These are phyloP conservation scores for Scedosporium boydii DNA, from an alignment of 2,329 filamentous ascomycete species.

Conservation along the genomic window DNA sequence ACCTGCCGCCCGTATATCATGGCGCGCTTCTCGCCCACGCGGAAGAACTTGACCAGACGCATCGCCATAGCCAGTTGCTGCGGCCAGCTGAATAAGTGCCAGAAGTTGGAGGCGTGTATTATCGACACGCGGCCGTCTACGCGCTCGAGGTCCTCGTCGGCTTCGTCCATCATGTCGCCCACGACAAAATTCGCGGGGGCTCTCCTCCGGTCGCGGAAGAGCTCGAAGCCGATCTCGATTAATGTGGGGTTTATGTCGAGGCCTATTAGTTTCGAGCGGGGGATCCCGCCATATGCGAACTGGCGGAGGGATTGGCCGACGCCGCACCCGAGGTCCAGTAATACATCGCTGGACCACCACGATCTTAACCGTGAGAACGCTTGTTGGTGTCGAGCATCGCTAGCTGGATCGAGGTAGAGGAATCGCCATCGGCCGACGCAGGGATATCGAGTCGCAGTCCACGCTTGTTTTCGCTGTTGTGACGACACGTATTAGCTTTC, in stretches of 20 bases:
- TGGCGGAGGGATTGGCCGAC: conserved; percentile 41
- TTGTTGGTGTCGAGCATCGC: conserved; percentile 31
- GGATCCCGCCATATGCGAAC: conserved; percentile 38
- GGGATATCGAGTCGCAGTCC: conserved; percentile 32
- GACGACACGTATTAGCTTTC: background rate
- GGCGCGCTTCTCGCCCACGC: conserved; percentile 30
- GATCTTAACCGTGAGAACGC: conserved; percentile 31
- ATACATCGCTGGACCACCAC: conserved; percentile 25
- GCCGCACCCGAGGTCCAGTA: conserved; percentile 42
- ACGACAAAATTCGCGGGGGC: conserved; percentile 29
- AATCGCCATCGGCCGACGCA: conserved; percentile 42
- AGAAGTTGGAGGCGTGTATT: conserved; percentile 39
- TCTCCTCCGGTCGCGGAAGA: conserved; percentile 44
- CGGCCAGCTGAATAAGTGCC: conserved; percentile 38
- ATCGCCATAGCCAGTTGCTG: conserved; percentile 35
- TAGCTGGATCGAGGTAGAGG: conserved; percentile 29
- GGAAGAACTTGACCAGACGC: conserved; percentile 34
- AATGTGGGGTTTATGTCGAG: conserved; percentile 39
- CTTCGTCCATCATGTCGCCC: conserved; percentile 38
- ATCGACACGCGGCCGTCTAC: conserved; percentile 33
- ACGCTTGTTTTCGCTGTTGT: conserved; percentile 33
- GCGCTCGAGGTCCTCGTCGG: conserved; percentile 22
- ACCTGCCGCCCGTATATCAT: conserved; percentile 44
- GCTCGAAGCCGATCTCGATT: conserved; percentile 49
- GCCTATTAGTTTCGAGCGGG: conserved; percentile 37